Conservation (phyloP, 2,329 filamentous ascomycete species). For the Colletotrichum sp. region DNA sequence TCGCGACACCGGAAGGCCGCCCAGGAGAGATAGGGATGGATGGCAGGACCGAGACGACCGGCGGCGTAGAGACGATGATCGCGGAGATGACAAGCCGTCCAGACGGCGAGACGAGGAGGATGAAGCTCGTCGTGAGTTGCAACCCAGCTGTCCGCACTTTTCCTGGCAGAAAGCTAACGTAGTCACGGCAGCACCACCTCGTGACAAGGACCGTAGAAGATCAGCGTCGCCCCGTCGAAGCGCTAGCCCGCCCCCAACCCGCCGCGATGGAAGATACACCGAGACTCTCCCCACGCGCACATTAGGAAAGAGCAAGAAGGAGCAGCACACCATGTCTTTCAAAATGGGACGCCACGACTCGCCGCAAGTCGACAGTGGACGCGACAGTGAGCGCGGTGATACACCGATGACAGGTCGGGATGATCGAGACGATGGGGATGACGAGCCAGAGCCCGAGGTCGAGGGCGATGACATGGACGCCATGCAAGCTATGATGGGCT, state of each 20-base stretch:
- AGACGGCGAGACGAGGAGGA: constrained; percentile 26
- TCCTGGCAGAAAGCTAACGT: neutral
- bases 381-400: constrained; percentile 22
- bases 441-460: constrained; percentile 54
- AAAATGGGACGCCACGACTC: constrained; percentile 37
- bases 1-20: constrained; percentile 41
- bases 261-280: constrained; percentile 19
- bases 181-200: constrained; percentile 9
- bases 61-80: constrained; percentile 27
- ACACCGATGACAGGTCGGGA: constrained; percentile 16
- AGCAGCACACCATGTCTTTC: constrained; percentile 35
- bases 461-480: constrained; percentile 72
- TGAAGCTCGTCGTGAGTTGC: constrained; percentile 9
- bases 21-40: constrained; percentile 33
- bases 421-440: neutral
- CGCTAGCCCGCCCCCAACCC: constrained; percentile 24
- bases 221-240: constrained; percentile 39
- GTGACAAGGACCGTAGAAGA: constrained; percentile 33
- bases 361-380: constrained; percentile 23
- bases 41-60: constrained; percentile 36
- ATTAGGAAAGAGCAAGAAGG: constrained; percentile 24
- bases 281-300: constrained; percentile 37
- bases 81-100: constrained; percentile 23
- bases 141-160: too few species aligned
- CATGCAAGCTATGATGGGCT: constrained; percentile 91